Base-by-base conservation (phyloP, 2,329 filamentous ascomycete species). In the Orbilia ellipsospora region DNA sequence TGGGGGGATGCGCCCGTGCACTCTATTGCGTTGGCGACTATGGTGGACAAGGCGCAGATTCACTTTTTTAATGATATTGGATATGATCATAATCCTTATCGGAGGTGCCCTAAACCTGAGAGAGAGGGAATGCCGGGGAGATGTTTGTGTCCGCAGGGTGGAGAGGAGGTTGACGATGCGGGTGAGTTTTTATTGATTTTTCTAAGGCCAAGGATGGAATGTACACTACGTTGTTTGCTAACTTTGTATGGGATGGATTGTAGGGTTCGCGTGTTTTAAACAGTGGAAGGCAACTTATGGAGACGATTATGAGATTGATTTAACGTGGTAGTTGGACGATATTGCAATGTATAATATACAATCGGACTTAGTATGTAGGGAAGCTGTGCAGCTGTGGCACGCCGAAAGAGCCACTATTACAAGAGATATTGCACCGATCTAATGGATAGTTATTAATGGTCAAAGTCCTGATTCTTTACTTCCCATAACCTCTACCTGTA, bases 41-140 rank as follows among this genome's bases (percentile, higher is more conserved):
- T 70, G 66, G 51, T 44, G 57, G 59, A 70, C 15, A 63, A 63
- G 51, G 54, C 26, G 6, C 50, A 70, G 42, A 52, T 70, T 7
- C 66, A 70, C 16, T 64, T 63, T 26, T 70, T 70, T n/a, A 64
- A 64, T 26, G 66, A 70, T 31, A 70, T 70, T 28, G 66, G 66
- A 2, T 70, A 63, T 59, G 36, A 70, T 28, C 59, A 70, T 52
- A 42, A 3, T n/a, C 40, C 42, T 4, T 70, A 50, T 52, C 42
- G 52, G 5, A 59, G 66, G 42, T 70, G 66, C 45, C 66, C 66
- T 5, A 48, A 40, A 12, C 31, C 54, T 23, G 42, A 57, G 1
- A 42, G 28, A 26, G 57, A 70, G 8, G 66, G 52, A 7, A 40
- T 16, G n/a, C 40, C 59, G 0, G 59, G 66, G 6, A 62, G 59